phyloP scores from a whole-genome alignment of 2,329 filamentous ascomycete species.

The Lojkania enalia region DNA sequence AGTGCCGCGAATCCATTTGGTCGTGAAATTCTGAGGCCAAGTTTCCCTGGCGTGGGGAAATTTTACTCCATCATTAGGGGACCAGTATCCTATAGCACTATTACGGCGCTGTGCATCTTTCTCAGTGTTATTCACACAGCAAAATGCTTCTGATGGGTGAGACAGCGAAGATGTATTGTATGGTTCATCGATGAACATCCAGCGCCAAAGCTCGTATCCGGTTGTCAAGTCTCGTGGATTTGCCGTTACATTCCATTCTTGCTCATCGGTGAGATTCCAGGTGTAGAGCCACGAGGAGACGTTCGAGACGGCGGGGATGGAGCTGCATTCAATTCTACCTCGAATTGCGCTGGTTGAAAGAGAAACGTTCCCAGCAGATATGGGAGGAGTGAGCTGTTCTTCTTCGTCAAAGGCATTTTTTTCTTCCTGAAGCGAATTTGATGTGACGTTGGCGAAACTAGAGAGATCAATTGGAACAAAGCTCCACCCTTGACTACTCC shows the following conservation, averaged over 20 bases:
- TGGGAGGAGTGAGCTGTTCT: not conserved
- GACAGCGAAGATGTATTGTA: constrained; percentile 1
- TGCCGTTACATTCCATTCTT: constrained; percentile 1
- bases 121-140: not conserved
- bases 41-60: not conserved
- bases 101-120: not conserved
- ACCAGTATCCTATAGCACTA: constrained; percentile 1
- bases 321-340: constrained; percentile 15
- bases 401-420: not conserved
- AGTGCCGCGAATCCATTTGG: not conserved
- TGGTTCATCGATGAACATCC: not conserved
- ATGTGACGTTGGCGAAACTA: not conserved
- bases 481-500: constrained; percentile 28
- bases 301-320: constrained; percentile 8
- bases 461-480: constrained; percentile 24
- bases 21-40: constrained; percentile 12
- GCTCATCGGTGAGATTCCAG: constrained; percentile 1
- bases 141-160: not conserved
- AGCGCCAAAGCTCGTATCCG: constrained; percentile 2
- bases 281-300: constrained; percentile 8
- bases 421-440: not conserved
- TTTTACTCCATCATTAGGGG: not conserved
- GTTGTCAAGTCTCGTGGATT: constrained; percentile 1
- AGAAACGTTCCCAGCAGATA: constrained; percentile 10
- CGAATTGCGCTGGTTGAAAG: constrained; percentile 14